Conservation (phyloP, 345 rosid species). For the Eucalyptus cladocalyx region DNA sequence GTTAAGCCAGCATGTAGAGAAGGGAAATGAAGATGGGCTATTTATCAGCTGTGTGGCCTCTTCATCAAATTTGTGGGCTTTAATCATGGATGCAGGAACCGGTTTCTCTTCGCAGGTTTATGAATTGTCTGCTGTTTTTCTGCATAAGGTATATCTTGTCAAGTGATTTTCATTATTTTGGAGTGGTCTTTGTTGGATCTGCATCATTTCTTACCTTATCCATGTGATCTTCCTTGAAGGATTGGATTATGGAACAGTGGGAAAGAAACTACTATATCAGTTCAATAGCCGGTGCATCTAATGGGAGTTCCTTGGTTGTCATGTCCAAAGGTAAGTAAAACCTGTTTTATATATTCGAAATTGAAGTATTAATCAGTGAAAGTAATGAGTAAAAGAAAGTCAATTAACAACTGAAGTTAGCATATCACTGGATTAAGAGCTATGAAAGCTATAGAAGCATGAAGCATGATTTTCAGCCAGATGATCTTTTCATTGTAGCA, state of each 20-base stretch:
- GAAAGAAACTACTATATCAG: conserved; percentile 89
- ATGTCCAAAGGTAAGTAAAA: conserved; percentile 79
- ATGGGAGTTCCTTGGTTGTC: conserved; percentile 88
- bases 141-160: conserved; percentile 62
- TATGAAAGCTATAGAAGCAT: background rate
- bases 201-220: background rate
- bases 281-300: conserved; percentile 83
- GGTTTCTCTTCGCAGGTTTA: conserved; percentile 82
- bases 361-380: background rate
- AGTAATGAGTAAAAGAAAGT: background rate
- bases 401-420: background rate
- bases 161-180: background rate
- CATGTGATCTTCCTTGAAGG: conserved; percentile 27
- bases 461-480: background rate
- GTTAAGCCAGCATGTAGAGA: conserved; percentile 72
- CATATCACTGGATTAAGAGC: background rate
- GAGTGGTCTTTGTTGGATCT: background rate
- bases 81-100: conserved; percentile 98
- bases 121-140: conserved; percentile 71
- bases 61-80: conserved; percentile 84
- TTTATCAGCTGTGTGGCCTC: conserved; percentile 88
- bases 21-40: conserved; percentile 91
- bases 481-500: background rate
- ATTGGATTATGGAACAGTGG: conserved; percentile 99
- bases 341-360: background rate